These are phyloP conservation scores for Punctularia strigosozonata DNA, from an alignment of 768 basidiomycete species.

Conservation along the genomic window DNA sequence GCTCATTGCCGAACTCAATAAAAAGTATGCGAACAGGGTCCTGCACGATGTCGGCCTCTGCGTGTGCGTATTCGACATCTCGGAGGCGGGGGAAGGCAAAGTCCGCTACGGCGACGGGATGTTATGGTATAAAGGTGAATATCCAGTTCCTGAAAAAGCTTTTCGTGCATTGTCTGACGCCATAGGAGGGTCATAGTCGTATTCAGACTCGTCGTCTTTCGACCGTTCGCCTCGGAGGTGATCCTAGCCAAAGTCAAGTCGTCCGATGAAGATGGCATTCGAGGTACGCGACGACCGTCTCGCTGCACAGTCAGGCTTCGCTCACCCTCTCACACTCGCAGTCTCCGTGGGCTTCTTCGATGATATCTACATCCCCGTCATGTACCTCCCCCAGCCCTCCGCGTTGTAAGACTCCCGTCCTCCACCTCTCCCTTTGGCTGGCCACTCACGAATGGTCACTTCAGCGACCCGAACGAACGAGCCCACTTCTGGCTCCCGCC, in stretches of 20 bases:
- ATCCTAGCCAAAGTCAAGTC: constrained; percentile 82
- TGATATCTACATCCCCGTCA: constrained; percentile 76
- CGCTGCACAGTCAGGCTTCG: too few species aligned
- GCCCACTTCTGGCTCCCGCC: constrained; percentile 77
- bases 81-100: constrained; percentile 81
- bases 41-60: constrained; percentile 88
- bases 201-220: constrained; percentile 83
- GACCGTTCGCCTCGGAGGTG: constrained; percentile 86
- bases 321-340: constrained; percentile 17
- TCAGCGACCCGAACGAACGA: constrained; percentile 71
- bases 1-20: constrained; percentile 78
- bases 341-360: constrained; percentile 90
- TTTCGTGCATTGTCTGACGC: neutral
- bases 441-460: neutral
- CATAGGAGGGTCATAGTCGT: constrained; percentile 53
- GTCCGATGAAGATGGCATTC: constrained; percentile 75
- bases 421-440: neutral
- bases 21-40: constrained; percentile 90
- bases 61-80: constrained; percentile 80
- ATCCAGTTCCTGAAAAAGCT: neutral
- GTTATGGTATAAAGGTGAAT: constrained; percentile 85
- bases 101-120: constrained; percentile 92
- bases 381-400: constrained; percentile 71
- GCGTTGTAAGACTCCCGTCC: constrained; percentile 46
- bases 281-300: constrained; percentile 48